Percentiles rank a stretch among this genome's conserved stretches.
phyloP scores from a whole-genome alignment of 177 flowering plant species.

The Vitis hybrid region DNA sequence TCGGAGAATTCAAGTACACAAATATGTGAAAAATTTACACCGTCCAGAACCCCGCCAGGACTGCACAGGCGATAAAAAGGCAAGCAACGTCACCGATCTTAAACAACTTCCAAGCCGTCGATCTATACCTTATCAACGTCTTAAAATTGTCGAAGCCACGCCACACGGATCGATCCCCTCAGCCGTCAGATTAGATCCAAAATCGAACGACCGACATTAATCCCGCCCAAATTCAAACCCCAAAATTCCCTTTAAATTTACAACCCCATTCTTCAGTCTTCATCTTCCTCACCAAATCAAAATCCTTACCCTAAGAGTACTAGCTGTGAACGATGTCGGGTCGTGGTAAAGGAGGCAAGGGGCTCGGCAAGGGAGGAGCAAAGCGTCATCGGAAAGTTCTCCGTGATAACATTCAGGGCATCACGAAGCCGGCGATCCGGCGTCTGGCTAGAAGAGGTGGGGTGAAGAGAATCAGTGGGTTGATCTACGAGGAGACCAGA shows the following conservation, averaged over 20 bases:
- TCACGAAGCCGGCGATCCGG: constrained; percentile 46
- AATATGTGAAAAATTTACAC: too few relatives aligned
- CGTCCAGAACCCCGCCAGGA: too few relatives aligned
- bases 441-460: constrained; percentile 40
- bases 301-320: background rate
- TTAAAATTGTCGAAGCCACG: background rate
- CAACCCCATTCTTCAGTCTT: background rate
- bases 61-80: too few relatives aligned
- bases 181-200: constrained; percentile 1
- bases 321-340: constrained; percentile 22
- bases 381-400: constrained; percentile 42
- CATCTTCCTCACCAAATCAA: background rate
- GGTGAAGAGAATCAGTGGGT: constrained; percentile 38
- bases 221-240: constrained; percentile 12
- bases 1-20: too few relatives aligned
- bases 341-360: constrained; percentile 47
- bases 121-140: constrained; percentile 1
- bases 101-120: background rate
- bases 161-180: constrained; percentile 10
- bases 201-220: background rate
- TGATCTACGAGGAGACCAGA: constrained; percentile 43
- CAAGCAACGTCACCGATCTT: background rate
- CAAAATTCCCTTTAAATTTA: background rate
- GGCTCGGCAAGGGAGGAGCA: constrained; percentile 43
- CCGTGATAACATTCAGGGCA: constrained; percentile 43